Evolutionary conservation across 2,329 filamentous ascomycete species (phyloP).

Genomic region (Sporothrix protearum): DNA sequence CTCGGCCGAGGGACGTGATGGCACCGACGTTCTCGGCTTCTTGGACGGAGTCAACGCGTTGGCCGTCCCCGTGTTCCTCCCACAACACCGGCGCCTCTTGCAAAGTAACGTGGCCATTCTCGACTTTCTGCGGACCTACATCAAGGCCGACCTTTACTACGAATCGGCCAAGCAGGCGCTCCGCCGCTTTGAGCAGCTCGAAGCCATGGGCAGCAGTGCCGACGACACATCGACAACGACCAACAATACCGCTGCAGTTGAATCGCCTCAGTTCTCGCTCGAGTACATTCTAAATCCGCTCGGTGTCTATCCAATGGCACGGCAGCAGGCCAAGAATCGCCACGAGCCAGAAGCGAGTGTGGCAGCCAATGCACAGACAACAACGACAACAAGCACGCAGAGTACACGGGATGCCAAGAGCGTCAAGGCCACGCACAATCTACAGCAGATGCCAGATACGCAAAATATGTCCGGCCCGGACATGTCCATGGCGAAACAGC

Average conservation of each 20-base stretch:
- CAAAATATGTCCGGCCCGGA: neutral
- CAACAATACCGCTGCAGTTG: neutral
- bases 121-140: conserved; percentile 18
- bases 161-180: conserved; percentile 23
- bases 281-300: conserved; percentile 27
- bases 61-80: neutral
- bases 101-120: conserved; percentile 20
- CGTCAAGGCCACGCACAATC: neutral
- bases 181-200: conserved; percentile 19
- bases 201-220: neutral
- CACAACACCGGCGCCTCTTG: conserved; percentile 14
- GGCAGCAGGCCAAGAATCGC: conserved; percentile 22
- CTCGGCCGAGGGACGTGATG: neutral
- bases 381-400: neutral
- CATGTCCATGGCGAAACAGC: neutral
- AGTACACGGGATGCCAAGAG: neutral
- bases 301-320: conserved; percentile 25
- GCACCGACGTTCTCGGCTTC: neutral
- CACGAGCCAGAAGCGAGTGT: conserved; percentile 20
- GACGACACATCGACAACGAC: neutral
- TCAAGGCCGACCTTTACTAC: conserved; percentile 25
- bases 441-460: neutral
- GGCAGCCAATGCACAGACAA: neutral
- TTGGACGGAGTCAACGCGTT: neutral
- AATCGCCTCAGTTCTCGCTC: conserved; percentile 21